A percentile compares a stretch with the other conserved stretches of the same genome.
These are phyloP conservation scores for Citrullus amarus DNA, from an alignment of 306 rosid genomes.

Conservation along the genomic window DNA sequence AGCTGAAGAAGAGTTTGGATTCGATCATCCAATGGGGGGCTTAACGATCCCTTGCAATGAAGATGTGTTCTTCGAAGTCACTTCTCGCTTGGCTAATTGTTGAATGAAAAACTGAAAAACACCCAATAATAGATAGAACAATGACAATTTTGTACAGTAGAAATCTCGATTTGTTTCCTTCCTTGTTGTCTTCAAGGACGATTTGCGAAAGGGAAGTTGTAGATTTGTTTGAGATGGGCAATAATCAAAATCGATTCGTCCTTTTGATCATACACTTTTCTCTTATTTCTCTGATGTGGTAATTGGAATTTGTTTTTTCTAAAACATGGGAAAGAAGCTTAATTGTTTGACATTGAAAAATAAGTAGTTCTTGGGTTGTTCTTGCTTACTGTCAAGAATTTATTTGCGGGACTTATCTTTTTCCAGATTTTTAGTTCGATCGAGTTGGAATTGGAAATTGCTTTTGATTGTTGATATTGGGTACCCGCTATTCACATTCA, in stretches of 20 bases:
- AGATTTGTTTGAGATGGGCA: not conserved
- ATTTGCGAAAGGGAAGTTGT: constrained; percentile 4
- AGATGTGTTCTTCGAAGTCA: constrained; percentile 3
- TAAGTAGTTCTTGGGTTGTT: not conserved
- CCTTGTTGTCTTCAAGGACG: not conserved
- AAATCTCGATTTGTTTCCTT: not conserved
- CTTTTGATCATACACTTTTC: not conserved
- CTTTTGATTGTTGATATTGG: too few species aligned
- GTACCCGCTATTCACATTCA: too few species aligned
- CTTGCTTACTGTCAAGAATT: not conserved
- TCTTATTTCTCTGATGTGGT: not conserved
- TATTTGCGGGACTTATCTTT: too few species aligned
- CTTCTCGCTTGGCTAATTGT: constrained; percentile 2
- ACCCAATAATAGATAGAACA: not conserved
- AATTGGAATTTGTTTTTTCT: not conserved
- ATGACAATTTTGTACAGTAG: not conserved
- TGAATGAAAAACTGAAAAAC: not conserved
- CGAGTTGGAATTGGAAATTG: not conserved
- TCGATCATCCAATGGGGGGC: constrained; percentile 12
- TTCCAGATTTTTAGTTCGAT: not conserved
- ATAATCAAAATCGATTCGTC: not conserved
- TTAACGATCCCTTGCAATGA: constrained; percentile 12
- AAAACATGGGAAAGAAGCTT: too few species aligned
- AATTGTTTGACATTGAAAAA: too few species aligned
- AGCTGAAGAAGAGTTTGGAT: constrained; percentile 13